These are phyloP conservation scores for Lecanicillium sp. DNA, from an alignment of 2,329 filamentous ascomycete species.

Conservation along the genomic window DNA sequence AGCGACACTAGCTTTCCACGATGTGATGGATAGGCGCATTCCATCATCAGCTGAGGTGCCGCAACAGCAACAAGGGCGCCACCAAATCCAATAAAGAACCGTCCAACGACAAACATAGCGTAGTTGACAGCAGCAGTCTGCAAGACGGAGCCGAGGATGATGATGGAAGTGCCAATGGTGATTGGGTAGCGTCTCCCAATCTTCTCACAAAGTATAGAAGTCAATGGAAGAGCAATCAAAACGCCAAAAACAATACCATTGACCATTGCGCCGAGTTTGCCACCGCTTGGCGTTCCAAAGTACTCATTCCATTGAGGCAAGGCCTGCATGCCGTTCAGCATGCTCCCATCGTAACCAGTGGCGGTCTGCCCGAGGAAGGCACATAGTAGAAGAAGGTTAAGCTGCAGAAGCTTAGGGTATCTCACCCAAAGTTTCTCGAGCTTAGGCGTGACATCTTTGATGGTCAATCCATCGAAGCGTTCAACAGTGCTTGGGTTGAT, in stretches of 20 bases:
- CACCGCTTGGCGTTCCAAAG: not conserved
- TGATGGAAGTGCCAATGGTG: constrained; percentile 5
- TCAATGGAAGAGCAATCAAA: not conserved
- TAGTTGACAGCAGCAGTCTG: constrained; percentile 27
- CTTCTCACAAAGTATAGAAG: not conserved
- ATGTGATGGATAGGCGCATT: constrained; percentile 25
- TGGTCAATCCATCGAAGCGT: too few species aligned
- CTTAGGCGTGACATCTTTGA: too few species aligned
- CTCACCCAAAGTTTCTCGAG: too few species aligned
- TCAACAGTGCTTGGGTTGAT: too few species aligned
- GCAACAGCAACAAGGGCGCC: constrained; percentile 20
- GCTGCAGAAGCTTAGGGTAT: too few species aligned
- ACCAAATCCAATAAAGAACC: constrained; percentile 24
- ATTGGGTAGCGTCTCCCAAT: not conserved
- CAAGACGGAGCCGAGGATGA: constrained; percentile 25
- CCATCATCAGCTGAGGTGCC: constrained; percentile 22
- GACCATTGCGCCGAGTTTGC: not conserved
- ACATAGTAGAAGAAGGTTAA: too few species aligned
- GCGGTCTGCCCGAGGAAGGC: not conserved
- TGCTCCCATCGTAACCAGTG: not conserved
- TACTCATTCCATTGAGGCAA: not conserved
- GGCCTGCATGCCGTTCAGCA: not conserved
- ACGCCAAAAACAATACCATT: not conserved
- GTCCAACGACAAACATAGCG: constrained; percentile 24
- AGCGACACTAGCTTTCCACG: constrained; percentile 20